Conservation (phyloP, 495 filamentous ascomycete genomes). For the Geopyxis carbonaria region DNA sequence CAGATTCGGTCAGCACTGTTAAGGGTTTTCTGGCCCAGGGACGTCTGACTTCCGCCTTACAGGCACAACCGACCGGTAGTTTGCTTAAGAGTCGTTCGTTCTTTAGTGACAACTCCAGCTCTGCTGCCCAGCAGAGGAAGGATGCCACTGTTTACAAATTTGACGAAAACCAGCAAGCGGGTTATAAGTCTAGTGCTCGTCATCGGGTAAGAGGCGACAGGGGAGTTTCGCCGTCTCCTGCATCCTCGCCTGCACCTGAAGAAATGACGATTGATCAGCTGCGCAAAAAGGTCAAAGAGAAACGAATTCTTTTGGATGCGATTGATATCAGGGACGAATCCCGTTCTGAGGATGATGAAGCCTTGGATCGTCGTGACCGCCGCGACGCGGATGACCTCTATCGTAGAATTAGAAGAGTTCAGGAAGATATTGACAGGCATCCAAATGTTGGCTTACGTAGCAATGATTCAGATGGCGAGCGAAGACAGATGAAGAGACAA, state of each 20-base stretch:
- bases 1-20: constrained; percentile 77
- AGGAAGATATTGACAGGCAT: constrained; percentile 90
- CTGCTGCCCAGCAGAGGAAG: no score
- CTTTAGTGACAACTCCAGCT: constrained; percentile 37
- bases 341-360: constrained; percentile 75
- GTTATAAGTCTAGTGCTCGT: constrained; percentile 86
- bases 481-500: constrained; percentile 68
- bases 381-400: constrained; percentile 90
- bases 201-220: constrained; percentile 58
- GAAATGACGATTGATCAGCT: constrained; percentile 77
- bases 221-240: constrained; percentile 50
- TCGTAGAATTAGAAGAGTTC: constrained; percentile 75
- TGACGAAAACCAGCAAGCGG: constrained; percentile 53
- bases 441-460: constrained; percentile 58
- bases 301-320: constrained; percentile 88
- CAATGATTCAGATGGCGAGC: constrained; percentile 71
- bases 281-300: constrained; percentile 83
- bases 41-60: constrained; percentile 72
- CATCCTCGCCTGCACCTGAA: constrained; percentile 54
- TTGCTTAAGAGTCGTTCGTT: constrained; percentile 95
- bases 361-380: constrained; percentile 73
- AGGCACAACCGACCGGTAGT: constrained; percentile 92
- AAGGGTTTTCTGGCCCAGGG: constrained; percentile 85
- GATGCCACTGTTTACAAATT: constrained; percentile 96
- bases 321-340: constrained; percentile 95